Base-by-base conservation (phyloP, 805 yeast genomes). In the Maudiozyma barnettii region DNA sequence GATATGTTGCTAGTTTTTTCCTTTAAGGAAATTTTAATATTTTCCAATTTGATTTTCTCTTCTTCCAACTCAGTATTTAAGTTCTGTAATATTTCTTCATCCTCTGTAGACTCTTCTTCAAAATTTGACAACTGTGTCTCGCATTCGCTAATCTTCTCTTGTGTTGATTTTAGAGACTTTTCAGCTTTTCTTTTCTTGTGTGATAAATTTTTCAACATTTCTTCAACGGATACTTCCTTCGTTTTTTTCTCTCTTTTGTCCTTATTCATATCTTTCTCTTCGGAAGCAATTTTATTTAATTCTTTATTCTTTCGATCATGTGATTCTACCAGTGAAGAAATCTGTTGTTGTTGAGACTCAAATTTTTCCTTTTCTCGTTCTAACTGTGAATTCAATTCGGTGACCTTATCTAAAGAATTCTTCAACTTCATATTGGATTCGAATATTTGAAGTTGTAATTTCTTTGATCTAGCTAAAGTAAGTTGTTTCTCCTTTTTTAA, bases 1-100 rank as follows among this genome's bases (percentile, higher is more conserved):
- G 90, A 77, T 47, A 83, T 73, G 2, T 68, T 79, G 10, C 79
- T 73, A 0, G 98, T 91, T 60, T 87, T 86, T 42, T 78, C 82
- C 8, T 87, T 79, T 41, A 93, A 72, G 26, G 77, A 78, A 7
- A 71, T 54, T 56, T 89, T 78, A 12, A 90, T 79, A 22, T 73
- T 73, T 45, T 80, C 84, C 20, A 91, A 66, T n/a, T 67, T 68
- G 0, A 58, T 59, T 47, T 76, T 79, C 58, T 88, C 95, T 0
- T 50, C 50, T 8, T 70, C 69, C 21, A 84, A 65, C 2, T 76
- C 66, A 7, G 49, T 50, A 22, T 72, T 69, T 20, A 86, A 68
- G 20, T 63, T 66, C 1, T 62, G 65, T 12, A 79, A 54, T 45
- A 82, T 81, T 1, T 54, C 51, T 26, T 69, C 68, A 51, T 69